These are phyloP conservation scores for Saccharomycopsis sp. DNA, from an alignment of 805 yeast species.

Conservation along the genomic window DNA sequence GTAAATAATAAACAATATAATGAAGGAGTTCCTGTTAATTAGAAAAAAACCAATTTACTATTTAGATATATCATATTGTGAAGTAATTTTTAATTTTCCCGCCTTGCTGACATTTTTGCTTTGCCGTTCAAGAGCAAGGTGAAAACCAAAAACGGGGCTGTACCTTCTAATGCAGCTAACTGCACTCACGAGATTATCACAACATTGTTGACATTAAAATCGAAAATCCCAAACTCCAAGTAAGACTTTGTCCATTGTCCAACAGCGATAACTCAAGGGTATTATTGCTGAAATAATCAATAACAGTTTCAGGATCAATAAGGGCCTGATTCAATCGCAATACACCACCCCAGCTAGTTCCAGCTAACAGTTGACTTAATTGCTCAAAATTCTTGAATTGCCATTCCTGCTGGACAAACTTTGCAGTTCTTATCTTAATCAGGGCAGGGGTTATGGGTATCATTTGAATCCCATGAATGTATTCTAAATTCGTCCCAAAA, in stretches of 20 bases:
- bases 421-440: constrained; percentile 45
- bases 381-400: constrained; percentile 30
- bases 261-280: constrained; percentile 34
- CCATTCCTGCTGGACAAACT: constrained; percentile 60
- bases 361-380: too few relatives aligned
- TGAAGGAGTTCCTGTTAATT: too few relatives aligned
- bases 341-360: constrained; percentile 22
- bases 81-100: too few relatives aligned
- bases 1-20: too few relatives aligned
- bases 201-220: too few relatives aligned
- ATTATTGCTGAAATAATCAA: constrained; percentile 34
- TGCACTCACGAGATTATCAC: too few relatives aligned
- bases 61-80: too few relatives aligned
- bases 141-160: too few relatives aligned
- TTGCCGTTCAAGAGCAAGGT: too few relatives aligned
- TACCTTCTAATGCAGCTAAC: too few relatives aligned
- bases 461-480: constrained; percentile 76
- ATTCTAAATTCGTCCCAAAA: constrained; percentile 54
- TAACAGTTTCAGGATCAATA: constrained; percentile 35
- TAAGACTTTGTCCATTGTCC: constrained; percentile 56
- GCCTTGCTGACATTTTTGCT: too few relatives aligned
- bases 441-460: constrained; percentile 64
- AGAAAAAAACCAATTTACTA: too few relatives aligned
- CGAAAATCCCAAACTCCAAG: constrained; percentile 55
- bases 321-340: constrained; percentile 39